Base-by-base conservation (phyloP, 2,329 filamentous ascomycete species). In the Penicillium sp. region DNA sequence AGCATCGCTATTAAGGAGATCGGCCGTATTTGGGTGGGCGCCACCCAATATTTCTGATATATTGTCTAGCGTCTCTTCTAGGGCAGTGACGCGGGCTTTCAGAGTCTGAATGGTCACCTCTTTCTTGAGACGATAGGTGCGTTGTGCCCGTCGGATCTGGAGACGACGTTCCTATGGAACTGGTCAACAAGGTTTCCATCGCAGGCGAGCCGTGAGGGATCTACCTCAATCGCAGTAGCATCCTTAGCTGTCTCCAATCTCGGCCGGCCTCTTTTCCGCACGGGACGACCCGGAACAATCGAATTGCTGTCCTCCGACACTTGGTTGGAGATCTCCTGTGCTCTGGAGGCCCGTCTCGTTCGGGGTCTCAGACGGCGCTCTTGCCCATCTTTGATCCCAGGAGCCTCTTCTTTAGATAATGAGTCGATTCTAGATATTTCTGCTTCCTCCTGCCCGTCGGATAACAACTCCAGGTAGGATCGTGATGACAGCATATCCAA, bases 91-190 rank as follows among this genome's bases (percentile, higher is more conserved):
- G 57, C 86, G 81, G 50, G 83, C 81, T 67, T 91, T 87, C 10
- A 96, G 79, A 1, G 83, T 84, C 27, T 84, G 81, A 52, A 96
- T 93, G 5, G 89, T 88, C 19, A 82, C 87, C 67, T 96, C 91
- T 73, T 96, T 96, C 47, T 91, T 86, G 65, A 88, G 84, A 14
- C 91, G 84, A 67, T 96, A 96, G 0, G 90, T 90, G 61, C 91
- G 80, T 70, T 96, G 91, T 2, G 91, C 91, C 51, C 93, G 81
- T 23, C 91, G 86, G 59, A 96, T 94, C 69, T 96, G 91, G 5
- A 90, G 93, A 51, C 91, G 84, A 48, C 91, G 87, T 50, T 66
- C 65, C 60, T 66, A 44, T 26, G 16, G 14, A 45, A n/a, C 32
- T 26, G 10, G 46, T 61, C 36, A 62, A 47, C 41, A 35, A 30